A percentile compares a stretch with the other conserved stretches of the same genome.
Conservation (phyloP, 2,329 filamentous ascomycete species). For the Microdochium bolleyi region DNA sequence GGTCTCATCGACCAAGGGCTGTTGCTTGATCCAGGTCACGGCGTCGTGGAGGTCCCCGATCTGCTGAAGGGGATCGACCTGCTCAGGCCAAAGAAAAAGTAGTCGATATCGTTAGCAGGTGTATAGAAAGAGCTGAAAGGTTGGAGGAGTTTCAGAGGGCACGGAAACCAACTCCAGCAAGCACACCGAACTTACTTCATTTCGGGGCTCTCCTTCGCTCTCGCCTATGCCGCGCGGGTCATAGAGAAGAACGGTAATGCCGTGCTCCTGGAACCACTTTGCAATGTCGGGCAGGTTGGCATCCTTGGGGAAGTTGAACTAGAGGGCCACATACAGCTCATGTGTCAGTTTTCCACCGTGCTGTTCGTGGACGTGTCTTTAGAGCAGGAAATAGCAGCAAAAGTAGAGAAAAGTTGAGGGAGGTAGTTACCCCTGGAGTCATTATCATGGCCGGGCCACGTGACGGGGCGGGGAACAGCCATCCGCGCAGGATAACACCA, state of each 20-base stretch:
- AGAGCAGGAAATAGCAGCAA: neutral
- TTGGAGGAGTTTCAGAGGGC: neutral
- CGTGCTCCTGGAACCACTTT: conserved; percentile 19
- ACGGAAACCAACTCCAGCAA: neutral
- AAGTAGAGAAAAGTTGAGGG: conserved; percentile 4
- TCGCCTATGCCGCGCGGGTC: conserved; percentile 25
- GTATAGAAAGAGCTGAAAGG: neutral
- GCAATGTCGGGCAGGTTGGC: conserved; percentile 22
- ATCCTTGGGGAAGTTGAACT: conserved; percentile 21
- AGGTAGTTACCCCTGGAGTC: conserved; percentile 15
- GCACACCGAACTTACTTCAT: conserved; percentile 16
- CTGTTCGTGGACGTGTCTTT: neutral
- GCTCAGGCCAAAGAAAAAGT: neutral
- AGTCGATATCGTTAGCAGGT: neutral
- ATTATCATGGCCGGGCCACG: conserved; percentile 18
- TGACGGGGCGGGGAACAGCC: conserved; percentile 21
- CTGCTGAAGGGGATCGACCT: conserved; percentile 18
- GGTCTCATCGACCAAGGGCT: conserved; percentile 24
- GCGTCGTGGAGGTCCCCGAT: conserved; percentile 22
- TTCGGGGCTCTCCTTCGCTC: conserved; percentile 28
- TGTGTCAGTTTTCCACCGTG: neutral
- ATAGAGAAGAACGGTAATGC: conserved; percentile 25
- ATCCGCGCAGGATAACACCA: conserved; percentile 26
- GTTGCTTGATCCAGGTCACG: conserved; percentile 36
- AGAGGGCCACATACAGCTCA: neutral